A percentile compares a stretch with the other conserved stretches of the same genome.
phyloP scores from a whole-genome alignment of 2,329 filamentous ascomycete genomes.

The Botrytis pseudocinerea region DNA sequence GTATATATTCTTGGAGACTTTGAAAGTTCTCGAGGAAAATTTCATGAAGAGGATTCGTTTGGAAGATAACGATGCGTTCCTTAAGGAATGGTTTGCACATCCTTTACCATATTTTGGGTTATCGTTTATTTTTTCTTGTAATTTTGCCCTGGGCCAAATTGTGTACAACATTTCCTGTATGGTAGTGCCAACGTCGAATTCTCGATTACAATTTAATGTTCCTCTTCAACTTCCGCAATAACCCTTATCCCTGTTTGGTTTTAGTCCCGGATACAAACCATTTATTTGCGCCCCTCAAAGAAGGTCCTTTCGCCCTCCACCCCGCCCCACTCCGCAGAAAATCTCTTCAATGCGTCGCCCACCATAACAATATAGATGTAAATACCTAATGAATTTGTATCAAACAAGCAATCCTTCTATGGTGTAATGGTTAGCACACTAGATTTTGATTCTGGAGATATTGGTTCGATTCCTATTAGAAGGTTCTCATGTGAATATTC shows the following conservation, averaged over 20 bases:
- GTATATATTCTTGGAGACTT: neutral
- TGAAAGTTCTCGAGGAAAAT: neutral
- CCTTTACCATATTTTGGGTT: neutral
- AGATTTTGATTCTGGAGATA: constrained; percentile 1
- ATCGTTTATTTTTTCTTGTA: neutral
- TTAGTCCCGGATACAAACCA: neutral
- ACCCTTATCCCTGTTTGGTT: neutral
- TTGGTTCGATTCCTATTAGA: constrained; percentile 18
- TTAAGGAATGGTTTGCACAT: neutral
- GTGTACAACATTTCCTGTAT: neutral
- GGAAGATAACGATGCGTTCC: neutral
- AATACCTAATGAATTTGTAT: neutral
- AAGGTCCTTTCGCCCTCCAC: neutral
- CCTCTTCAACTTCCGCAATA: neutral
- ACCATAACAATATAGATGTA: neutral
- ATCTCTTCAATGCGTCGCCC: neutral
- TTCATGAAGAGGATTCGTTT: neutral
- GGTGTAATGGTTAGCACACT: constrained; percentile 15
- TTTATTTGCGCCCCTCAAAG: neutral
- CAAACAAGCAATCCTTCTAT: constrained; percentile 9
- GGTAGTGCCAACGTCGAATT: neutral
- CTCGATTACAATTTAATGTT: neutral
- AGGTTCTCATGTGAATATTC: neutral
- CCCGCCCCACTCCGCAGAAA: neutral
- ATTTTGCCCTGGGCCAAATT: neutral